Conservation (phyloP, 371 early-diverging fungal species). For the Apophysomyces elegans region DNA sequence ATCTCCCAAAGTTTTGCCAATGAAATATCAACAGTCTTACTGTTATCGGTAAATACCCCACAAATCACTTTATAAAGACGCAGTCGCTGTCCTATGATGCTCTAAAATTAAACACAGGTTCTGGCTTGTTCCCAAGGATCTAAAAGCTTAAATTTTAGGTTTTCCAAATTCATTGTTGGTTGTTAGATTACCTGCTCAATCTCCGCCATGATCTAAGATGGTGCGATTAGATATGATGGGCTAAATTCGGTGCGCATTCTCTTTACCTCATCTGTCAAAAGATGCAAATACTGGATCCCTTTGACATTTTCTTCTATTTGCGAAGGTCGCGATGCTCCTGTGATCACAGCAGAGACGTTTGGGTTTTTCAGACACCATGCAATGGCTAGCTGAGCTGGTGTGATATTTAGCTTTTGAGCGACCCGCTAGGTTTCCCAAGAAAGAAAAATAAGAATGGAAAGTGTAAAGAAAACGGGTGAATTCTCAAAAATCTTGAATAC, state of each 20-base stretch:
- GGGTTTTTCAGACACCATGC: slow-evolving; percentile 79
- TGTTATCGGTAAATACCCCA: too few relatives aligned
- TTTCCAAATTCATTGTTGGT: slow-evolving; percentile 15
- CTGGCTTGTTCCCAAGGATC: slow-evolving; percentile 72
- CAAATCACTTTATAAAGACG: too few relatives aligned
- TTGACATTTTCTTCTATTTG: slow-evolving; percentile 77
- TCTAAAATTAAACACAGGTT: slow-evolving; percentile 57
- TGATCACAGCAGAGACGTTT: slow-evolving; percentile 59
- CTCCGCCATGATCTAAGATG: slow-evolving; percentile 22
- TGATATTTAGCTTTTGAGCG: slow-evolving; percentile 67
- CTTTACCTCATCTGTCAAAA: slow-evolving; percentile 71
- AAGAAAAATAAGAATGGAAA: neutral
- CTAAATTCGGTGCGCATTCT: neutral
- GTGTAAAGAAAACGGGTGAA: neutral
- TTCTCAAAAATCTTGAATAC: neutral
- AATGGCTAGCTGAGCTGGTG: slow-evolving; percentile 74
- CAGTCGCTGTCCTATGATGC: slow-evolving; percentile 32
- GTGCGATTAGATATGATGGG: neutral
- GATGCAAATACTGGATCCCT: slow-evolving; percentile 54
- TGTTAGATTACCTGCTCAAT: slow-evolving; percentile 47
- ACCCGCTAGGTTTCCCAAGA: slow-evolving; percentile 39
- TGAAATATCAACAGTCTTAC: too few relatives aligned
- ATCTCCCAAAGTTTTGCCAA: too few relatives aligned
- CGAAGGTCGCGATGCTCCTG: slow-evolving; percentile 67
- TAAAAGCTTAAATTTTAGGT: neutral